Evolutionary conservation across 108 stramenopile genomes (phyloP), one percentile per base, ranked within the genome.

Genomic region (Cyclotella atomus): DNA sequence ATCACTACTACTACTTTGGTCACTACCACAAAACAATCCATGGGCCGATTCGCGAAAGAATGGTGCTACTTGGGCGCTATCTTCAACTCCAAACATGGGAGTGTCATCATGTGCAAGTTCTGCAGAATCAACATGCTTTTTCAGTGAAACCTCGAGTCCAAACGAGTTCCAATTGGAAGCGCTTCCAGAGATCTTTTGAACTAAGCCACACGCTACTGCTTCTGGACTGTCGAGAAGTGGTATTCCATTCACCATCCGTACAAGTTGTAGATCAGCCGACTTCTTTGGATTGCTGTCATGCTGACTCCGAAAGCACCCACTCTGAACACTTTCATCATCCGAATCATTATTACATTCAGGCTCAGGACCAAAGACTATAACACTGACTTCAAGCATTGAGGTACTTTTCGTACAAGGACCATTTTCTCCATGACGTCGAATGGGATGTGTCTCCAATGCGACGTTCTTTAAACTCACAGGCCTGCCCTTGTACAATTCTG

Each of bases 211-310:
- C 16, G 87, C 86, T 16, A 72, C 46, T 8, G 86, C 87, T 77
- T 95, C 91, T 23, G 89, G 85, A 28, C 90, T 79, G 60, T 95
- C 94, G 23, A 95, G 83, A 34, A 95, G 66, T 36, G 94, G 94
- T 38, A 92, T 85, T 15, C 80, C 75, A 68, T 95, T 95, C 23
- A 95, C 94, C 88, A 95, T 91, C 3, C 94, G 85, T 17, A 95
- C 77, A 15, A 95, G 32, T 27, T 74, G 75, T 55, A 95, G 66
- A 47, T 53, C 77, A 44, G 90, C 89, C 16, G 73, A 41, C 17
- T 32, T 77, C 23, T 59, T 33, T 9, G 47, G 16, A 17, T 49
- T 24, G 25, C n/a, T 16, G 4, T 24, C 2, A 17, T 14, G 17
- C 3, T 30, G 33, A 8, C 36, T 44, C 12, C 43, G 44, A 20